These are phyloP conservation scores for Selenicereus undatus DNA, from an alignment of 148 eudicot genomes.

Conservation along the genomic window DNA sequence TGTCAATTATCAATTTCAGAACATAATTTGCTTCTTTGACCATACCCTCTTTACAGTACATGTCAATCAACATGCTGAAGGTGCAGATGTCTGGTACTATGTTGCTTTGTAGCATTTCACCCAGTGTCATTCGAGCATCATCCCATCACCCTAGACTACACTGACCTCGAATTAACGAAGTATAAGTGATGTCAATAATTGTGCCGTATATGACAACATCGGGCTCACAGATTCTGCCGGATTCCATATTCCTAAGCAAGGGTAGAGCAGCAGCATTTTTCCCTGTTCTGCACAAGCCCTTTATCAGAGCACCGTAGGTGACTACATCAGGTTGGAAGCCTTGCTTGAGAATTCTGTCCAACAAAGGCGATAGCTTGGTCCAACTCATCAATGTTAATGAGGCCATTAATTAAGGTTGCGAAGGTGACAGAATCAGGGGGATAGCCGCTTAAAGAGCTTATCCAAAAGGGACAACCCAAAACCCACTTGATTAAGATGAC, in stretches of 20 bases:
- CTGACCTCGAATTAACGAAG: background rate
- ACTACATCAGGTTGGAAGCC: background rate
- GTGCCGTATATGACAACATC: background rate
- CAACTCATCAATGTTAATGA: background rate
- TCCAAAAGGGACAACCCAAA: slow-evolving; percentile 5
- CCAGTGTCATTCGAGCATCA: background rate
- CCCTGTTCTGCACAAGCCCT: background rate
- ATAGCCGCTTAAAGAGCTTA: slow-evolving; percentile 6
- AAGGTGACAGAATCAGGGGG: background rate
- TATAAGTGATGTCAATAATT: slow-evolving; percentile 6
- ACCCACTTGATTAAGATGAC: background rate
- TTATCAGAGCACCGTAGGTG: background rate
- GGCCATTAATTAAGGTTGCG: background rate
- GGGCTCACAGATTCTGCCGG: background rate
- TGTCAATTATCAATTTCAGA: background rate
- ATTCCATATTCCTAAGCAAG: background rate
- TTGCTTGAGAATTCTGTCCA: slow-evolving; percentile 8
- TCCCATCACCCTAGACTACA: slow-evolving; percentile 13
- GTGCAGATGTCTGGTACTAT: background rate
- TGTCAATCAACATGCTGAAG: background rate
- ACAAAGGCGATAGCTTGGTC: background rate
- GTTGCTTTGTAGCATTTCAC: background rate
- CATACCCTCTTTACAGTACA: background rate
- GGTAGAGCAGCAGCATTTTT: background rate
- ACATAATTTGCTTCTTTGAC: background rate